Conservation (phyloP, 129 eudicot species). For the Glebionis coronaria region DNA sequence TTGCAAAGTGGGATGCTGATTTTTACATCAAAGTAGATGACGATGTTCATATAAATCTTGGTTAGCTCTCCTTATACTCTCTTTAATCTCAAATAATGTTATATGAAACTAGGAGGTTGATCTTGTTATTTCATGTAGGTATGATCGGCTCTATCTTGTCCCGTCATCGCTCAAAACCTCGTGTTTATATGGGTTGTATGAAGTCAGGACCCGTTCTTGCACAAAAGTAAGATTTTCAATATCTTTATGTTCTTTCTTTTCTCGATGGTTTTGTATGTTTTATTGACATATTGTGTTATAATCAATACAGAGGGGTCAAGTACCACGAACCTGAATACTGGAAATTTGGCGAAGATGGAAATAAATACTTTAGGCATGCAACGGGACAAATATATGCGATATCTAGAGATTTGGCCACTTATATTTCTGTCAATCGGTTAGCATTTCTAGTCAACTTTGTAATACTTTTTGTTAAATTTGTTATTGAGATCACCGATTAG, state of each 20-base stretch:
- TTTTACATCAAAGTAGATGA: constrained; percentile 89
- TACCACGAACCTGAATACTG: constrained; percentile 96
- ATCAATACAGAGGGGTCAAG: constrained; percentile 59
- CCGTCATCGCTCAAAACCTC: constrained; percentile 72
- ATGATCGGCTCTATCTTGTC: constrained; percentile 64
- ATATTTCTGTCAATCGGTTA: constrained; percentile 76
- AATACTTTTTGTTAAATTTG: not conserved
- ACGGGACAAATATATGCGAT: constrained; percentile 84
- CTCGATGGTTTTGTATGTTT: not conserved
- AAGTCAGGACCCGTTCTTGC: constrained; percentile 91
- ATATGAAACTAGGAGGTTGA: not conserved
- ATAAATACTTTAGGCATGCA: constrained; percentile 90
- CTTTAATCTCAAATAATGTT: not conserved
- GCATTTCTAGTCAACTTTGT: constrained; percentile 9
- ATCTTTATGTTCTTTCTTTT: not conserved
- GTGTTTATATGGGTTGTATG: constrained; percentile 89
- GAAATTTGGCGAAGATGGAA: constrained; percentile 97
- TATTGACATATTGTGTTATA: not conserved
- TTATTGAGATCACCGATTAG: constrained; percentile 1
- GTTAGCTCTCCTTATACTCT: constrained; percentile 39
- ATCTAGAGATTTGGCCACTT: constrained; percentile 87
- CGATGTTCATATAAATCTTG: constrained; percentile 90
- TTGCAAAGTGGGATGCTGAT: constrained; percentile 82
- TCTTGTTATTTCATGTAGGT: constrained; percentile 37
- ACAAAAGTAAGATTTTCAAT: constrained; percentile 46